Evolutionary conservation across 768 basidiomycete species (phyloP).

Genomic region (Hypsizygus marmoreus): DNA sequence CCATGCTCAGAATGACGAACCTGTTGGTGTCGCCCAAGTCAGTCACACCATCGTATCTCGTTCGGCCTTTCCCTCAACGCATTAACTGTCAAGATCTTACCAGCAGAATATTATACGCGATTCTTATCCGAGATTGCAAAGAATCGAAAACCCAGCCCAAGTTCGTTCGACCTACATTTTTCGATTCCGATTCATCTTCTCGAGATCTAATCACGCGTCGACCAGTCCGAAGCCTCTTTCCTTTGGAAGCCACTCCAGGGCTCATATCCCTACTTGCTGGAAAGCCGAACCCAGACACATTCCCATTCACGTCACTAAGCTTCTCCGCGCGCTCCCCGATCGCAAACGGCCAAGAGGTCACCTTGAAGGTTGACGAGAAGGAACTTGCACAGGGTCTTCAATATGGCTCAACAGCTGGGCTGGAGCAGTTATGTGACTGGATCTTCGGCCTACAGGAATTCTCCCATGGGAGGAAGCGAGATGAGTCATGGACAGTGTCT

Average conservation of each 20-base stretch:
- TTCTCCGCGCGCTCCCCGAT: constrained; percentile 59
- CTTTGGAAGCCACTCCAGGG: constrained; percentile 76
- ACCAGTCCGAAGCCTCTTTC: constrained; percentile 69
- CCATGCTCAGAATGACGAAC: too few species aligned
- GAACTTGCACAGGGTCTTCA: constrained; percentile 75
- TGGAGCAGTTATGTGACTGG: constrained; percentile 68
- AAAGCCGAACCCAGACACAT: constrained; percentile 88
- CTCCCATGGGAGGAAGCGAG: constrained; percentile 61
- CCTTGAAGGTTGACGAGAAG: constrained; percentile 52
- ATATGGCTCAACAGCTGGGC: constrained; percentile 72
- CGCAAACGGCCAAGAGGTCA: constrained; percentile 41
- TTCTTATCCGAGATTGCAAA: constrained; percentile 69
- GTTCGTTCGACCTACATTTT: constrained; percentile 43
- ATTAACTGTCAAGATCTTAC: constrained; percentile 42
- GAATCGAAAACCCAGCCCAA: constrained; percentile 62
- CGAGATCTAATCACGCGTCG: constrained; percentile 3
- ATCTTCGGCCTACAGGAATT: constrained; percentile 68
- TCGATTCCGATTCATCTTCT: not conserved
- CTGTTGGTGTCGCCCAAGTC: too few species aligned
- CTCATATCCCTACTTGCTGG: constrained; percentile 85
- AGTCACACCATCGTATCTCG: too few species aligned
- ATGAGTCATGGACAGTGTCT: constrained; percentile 73
- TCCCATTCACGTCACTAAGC: constrained; percentile 84
- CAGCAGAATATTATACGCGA: constrained; percentile 52
- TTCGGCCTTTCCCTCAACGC: too few species aligned